Evolutionary conservation across 345 rosid species (phyloP).

Genomic region (Euclidium syriacum): DNA sequence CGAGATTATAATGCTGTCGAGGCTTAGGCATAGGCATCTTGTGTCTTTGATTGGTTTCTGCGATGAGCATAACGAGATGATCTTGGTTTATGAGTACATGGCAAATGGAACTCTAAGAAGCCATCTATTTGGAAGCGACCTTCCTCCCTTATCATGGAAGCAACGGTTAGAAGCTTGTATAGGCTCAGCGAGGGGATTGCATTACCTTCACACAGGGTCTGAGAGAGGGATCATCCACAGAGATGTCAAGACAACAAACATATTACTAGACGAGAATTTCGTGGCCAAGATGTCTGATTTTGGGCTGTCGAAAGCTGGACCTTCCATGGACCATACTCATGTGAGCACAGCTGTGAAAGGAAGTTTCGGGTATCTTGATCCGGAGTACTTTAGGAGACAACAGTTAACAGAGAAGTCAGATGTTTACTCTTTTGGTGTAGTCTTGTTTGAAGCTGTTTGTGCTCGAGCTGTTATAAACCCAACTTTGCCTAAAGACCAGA

Average conservation of each 20-base stretch:
- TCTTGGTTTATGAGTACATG: constrained; percentile 91
- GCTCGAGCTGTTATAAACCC: constrained; percentile 92
- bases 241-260: constrained; percentile 89
- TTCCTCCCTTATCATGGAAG: constrained; percentile 76
- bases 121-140: constrained; percentile 71
- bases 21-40: constrained; percentile 83
- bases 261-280: constrained; percentile 64
- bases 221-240: constrained; percentile 86
- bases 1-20: constrained; percentile 84
- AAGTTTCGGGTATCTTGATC: constrained; percentile 88
- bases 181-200: constrained; percentile 83
- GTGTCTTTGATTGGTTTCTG: constrained; percentile 92
- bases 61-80: constrained; percentile 84
- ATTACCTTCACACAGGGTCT: constrained; percentile 90
- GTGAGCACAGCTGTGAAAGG: constrained; percentile 97
- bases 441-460: constrained; percentile 76
- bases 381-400: constrained; percentile 78
- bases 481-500: constrained; percentile 82
- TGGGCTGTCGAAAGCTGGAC: constrained; percentile 78
- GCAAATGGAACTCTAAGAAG: constrained; percentile 81
- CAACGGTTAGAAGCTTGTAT: constrained; percentile 77
- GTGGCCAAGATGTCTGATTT: constrained; percentile 94
- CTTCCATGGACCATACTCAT: constrained; percentile 84
- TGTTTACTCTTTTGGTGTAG: constrained; percentile 87
- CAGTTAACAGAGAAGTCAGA: constrained; percentile 89